Percentiles rank a stretch among this genome's conserved stretches.
phyloP scores from a whole-genome alignment of 140 eudicot species.

The Senecio squalidus region DNA sequence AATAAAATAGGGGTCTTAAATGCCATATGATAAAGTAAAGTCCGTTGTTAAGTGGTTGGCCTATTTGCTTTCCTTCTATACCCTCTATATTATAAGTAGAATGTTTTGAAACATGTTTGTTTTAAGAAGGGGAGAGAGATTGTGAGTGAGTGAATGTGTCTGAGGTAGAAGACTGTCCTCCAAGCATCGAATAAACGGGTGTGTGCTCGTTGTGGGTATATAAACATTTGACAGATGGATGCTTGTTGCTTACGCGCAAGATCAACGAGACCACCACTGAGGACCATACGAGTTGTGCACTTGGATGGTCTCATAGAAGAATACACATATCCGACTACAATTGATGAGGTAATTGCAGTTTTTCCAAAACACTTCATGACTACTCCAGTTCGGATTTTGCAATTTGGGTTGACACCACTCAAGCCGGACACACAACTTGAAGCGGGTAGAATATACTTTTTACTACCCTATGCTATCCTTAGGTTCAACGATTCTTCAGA shows the following conservation, averaged over 20 bases:
- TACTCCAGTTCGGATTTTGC: slow-evolving; percentile 23
- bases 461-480: slow-evolving; percentile 19
- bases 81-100: neutral
- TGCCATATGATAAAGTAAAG: too few relatives aligned
- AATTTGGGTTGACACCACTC: slow-evolving; percentile 17
- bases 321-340: slow-evolving; percentile 17
- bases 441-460: slow-evolving; percentile 24
- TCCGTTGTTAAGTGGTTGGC: neutral
- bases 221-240: slow-evolving; percentile 9
- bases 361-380: slow-evolving; percentile 27
- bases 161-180: neutral
- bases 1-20: too few relatives aligned
- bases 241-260: slow-evolving; percentile 13
- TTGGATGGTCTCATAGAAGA: slow-evolving; percentile 25
- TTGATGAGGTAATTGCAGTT: slow-evolving; percentile 3
- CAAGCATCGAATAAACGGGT: neutral
- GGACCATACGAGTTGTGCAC: slow-evolving; percentile 27
- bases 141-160: neutral
- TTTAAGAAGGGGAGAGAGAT: slow-evolving; percentile 1
- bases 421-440: slow-evolving; percentile 25
- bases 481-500: slow-evolving; percentile 24
- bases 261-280: neutral
- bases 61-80: neutral
- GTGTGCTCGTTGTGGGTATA: neutral
- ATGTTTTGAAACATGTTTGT: too few relatives aligned